phyloP scores from a whole-genome alignment of 441 rosid genomes.

The Euphorbia corollata region DNA sequence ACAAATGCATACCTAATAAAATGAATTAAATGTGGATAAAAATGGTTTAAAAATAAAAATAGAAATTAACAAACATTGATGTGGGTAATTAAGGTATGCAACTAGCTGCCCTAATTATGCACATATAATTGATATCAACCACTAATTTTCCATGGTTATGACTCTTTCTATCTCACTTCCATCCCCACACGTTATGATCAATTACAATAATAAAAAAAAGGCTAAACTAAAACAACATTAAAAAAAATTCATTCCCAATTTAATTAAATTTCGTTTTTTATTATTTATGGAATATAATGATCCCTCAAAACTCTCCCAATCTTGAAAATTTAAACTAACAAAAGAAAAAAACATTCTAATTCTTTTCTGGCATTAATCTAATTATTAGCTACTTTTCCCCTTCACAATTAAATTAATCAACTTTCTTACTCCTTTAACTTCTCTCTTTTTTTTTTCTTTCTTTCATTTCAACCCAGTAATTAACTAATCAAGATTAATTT shows the following conservation, averaged over 20 bases:
- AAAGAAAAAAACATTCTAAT: background rate
- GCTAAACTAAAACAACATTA: background rate
- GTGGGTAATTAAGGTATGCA: background rate
- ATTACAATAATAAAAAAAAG: background rate
- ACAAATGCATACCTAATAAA: background rate
- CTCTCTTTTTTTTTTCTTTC: background rate
- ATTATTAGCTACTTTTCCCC: background rate
- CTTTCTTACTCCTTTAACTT: background rate
- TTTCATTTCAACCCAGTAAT: background rate
- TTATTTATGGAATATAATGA: slow-evolving; percentile 7
- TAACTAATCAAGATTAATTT: background rate
- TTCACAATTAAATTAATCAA: background rate
- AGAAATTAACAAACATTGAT: background rate
- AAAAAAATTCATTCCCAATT: background rate
- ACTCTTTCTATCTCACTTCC: slow-evolving; percentile 22
- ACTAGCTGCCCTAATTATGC: slow-evolving; percentile 13
- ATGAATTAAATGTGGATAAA: background rate
- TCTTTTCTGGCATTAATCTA: background rate
- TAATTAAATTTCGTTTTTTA: background rate
- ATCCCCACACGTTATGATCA: background rate
- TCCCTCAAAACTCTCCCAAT: slow-evolving; percentile 30
- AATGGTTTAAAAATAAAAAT: background rate
- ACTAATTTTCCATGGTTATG: slow-evolving; percentile 23
- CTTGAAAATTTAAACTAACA: background rate
- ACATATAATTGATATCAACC: slow-evolving; percentile 21